Conservation (phyloP, 78 protist genomes). For the Emiliania huxleyi region DNA sequence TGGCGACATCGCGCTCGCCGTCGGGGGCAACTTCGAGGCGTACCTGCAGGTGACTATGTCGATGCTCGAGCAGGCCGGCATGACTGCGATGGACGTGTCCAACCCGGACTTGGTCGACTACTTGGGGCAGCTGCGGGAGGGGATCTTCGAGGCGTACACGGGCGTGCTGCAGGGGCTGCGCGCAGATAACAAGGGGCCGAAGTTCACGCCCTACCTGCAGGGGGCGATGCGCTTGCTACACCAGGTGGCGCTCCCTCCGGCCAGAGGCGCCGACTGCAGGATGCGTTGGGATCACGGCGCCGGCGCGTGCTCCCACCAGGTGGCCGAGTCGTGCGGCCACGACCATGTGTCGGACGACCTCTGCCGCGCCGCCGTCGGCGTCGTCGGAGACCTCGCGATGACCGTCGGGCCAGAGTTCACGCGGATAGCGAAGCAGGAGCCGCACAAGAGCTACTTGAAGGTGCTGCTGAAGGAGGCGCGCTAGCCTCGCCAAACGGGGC, state of each 20-base stretch:
- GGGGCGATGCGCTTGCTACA: neutral
- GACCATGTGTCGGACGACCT: neutral
- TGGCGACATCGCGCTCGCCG: conserved; percentile 87
- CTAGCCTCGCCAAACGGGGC: too few relatives aligned
- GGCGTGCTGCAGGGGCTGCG: conserved; percentile 79
- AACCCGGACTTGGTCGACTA: conserved; percentile 60
- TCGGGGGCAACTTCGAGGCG: conserved; percentile 60
- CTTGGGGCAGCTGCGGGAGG: conserved; percentile 66
- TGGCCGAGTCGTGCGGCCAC: neutral
- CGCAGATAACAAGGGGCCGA: neutral
- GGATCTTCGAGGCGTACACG: conserved; percentile 75
- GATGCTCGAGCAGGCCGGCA: conserved; percentile 55
- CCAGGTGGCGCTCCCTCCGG: neutral
- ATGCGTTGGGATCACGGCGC: too few relatives aligned
- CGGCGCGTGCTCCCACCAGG: too few relatives aligned
- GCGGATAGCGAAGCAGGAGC: neutral
- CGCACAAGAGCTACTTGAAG: neutral
- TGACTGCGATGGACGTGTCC: neutral
- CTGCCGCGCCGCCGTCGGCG: conserved; percentile 18
- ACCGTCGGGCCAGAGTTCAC: neutral
- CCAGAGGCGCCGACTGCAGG: too few relatives aligned
- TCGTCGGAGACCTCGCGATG: conserved; percentile 37
- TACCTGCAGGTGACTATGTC: conserved; percentile 58
- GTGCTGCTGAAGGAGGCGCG: neutral
- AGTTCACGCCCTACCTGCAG: neutral